A percentile compares a stretch with the other conserved stretches of the same genome.
Evolutionary conservation across 176 grass and related monocot species (phyloP).

Genomic region (Dactylis glomerata): DNA sequence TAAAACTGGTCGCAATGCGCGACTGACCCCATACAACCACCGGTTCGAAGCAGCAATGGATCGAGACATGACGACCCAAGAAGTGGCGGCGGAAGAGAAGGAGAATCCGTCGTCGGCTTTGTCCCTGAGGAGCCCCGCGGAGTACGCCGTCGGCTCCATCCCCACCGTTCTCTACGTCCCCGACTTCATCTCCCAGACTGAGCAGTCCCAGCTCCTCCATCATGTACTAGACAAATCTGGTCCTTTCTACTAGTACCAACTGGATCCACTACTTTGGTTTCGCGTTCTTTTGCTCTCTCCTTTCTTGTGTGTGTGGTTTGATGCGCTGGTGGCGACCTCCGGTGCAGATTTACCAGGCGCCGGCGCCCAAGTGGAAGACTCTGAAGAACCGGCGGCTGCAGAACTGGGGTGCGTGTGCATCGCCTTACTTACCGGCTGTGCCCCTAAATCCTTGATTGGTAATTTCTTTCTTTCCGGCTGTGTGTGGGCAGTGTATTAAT

Average conservation of each 20-base stretch:
- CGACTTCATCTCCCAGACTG: slow-evolving; percentile 58
- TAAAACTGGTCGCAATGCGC: too few relatives aligned
- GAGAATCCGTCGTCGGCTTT: background rate
- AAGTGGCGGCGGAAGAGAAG: background rate
- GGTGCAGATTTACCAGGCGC: slow-evolving; percentile 70
- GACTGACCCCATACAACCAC: too few relatives aligned
- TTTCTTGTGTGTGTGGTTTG: background rate
- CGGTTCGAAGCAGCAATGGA: slow-evolving; percentile 21
- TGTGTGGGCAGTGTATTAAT: background rate
- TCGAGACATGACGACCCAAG: background rate
- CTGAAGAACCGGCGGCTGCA: slow-evolving; percentile 86
- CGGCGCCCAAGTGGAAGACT: slow-evolving; percentile 73
- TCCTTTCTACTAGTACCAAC: background rate
- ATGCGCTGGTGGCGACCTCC: background rate
- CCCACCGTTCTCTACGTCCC: slow-evolving; percentile 70
- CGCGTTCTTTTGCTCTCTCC: background rate
- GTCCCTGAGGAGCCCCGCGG: slow-evolving; percentile 9
- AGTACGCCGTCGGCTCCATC: slow-evolving; percentile 41
- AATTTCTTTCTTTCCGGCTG: background rate
- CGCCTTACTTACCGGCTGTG: background rate
- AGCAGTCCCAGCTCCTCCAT: slow-evolving; percentile 77
- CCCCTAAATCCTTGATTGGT: background rate
- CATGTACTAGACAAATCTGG: slow-evolving; percentile 32
- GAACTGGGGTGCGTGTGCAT: slow-evolving; percentile 66
- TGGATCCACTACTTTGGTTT: background rate